Evolutionary conservation across 805 yeast species (phyloP).

Genomic region (Starmerella riodocensis): DNA sequence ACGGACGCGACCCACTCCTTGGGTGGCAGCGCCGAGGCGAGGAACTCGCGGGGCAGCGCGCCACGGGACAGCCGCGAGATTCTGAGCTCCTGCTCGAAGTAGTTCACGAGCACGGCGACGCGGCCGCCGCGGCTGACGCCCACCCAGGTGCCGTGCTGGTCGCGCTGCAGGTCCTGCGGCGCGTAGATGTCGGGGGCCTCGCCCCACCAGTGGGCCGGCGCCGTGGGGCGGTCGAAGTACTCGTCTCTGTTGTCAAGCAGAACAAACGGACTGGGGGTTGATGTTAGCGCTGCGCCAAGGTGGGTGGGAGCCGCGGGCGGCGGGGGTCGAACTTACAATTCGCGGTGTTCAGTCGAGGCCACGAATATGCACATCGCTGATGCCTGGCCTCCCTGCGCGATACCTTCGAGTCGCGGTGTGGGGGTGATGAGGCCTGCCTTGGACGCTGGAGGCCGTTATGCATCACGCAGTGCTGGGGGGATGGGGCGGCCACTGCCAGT

Average conservation of each 20-base stretch:
- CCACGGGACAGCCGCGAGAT: constrained; percentile 40
- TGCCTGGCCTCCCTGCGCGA: too few relatives aligned
- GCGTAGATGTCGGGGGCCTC: constrained; percentile 37
- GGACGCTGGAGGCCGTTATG: too few relatives aligned
- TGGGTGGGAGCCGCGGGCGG: too few relatives aligned
- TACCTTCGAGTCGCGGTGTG: too few relatives aligned
- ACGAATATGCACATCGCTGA: constrained; percentile 72
- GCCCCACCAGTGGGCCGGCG: constrained; percentile 36
- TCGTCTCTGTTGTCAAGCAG: constrained; percentile 82
- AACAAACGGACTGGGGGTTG: constrained; percentile 41
- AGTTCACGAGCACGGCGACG: constrained; percentile 65
- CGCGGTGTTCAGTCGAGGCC: constrained; percentile 53
- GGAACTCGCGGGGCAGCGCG: constrained; percentile 35
- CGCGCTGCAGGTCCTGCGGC: constrained; percentile 62
- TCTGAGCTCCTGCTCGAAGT: constrained; percentile 36
- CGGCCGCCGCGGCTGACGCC: constrained; percentile 53
- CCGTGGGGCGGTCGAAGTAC: constrained; percentile 59
- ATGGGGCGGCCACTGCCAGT: too few relatives aligned
- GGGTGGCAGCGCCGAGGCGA: constrained; percentile 29
- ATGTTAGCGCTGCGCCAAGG: not conserved
- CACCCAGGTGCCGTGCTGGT: constrained; percentile 84
- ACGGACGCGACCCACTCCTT: constrained; percentile 36
- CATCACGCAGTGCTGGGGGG: too few relatives aligned
- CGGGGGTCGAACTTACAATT: constrained; percentile 40
- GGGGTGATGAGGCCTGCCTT: not conserved